Evolutionary conservation across 768 basidiomycete species (phyloP), one percentile per base, ranked within the genome.

Genomic region (Suillus lakei): DNA sequence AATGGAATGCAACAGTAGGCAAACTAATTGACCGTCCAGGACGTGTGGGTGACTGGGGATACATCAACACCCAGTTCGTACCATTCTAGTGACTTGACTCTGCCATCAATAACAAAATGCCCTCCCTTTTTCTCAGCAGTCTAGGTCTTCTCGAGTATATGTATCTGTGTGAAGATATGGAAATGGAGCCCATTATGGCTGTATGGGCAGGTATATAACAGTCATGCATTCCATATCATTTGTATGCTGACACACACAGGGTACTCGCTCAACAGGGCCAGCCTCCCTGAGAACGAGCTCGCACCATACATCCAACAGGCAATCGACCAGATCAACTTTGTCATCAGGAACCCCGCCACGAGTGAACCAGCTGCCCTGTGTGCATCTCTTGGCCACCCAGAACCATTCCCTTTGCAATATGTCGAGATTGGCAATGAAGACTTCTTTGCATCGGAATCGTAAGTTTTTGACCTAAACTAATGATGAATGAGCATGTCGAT

Each of bases 1-100:
- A 85, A 69, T 91, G 90, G 89, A 85, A 88, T 68, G 80, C 81
- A 5, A 90, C 88, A 6, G 80, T 89, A 23, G 88, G 88, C 4
- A 78, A 85, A 0, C 74, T 89, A 21, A 70, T 82, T 7, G 73
- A 84, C 65, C 77, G 88, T 50, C 88, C 88, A 23, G 88, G 88
- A 1, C 83, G 88, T 4, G 69, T 79, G 41, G 88, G 88, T n/a
- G 85, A 85, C 69, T 89, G 88, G 88, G 81, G 83, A 16, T 88
- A 88, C 67, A 70, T 83, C 41, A 87, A 88, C 66, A 88, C 87
- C 5, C 86, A 88, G 87, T 87, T 54, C 61, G 80, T 69, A 26
- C 39, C 15, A 8, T 55, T 6, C 39, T 6, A 9, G 26, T 54
- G 10, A 38, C 18, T 23, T 59, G 18, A 10, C 5, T 15, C 2